A percentile compares a stretch with the other conserved stretches of the same genome.
Conservation (phyloP, 441 rosid species). For the Euphorbia celastroides region DNA sequence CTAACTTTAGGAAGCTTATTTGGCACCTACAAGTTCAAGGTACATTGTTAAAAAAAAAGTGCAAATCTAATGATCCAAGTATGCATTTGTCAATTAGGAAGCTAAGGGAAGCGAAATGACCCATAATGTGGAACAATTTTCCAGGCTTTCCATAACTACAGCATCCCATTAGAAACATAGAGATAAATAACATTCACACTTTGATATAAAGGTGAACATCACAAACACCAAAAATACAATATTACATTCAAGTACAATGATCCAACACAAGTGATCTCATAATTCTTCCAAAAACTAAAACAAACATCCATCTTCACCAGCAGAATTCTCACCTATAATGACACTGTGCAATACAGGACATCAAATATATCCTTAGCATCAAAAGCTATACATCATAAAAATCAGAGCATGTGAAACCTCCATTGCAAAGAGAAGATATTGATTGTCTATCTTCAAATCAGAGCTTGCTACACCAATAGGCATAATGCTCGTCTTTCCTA, state of each 20-base stretch:
- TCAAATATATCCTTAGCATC: neutral
- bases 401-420: neutral
- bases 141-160: too few species aligned
- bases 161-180: too few species aligned
- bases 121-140: too few species aligned
- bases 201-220: too few species aligned
- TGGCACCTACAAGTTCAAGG: too few species aligned
- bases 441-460: conserved; percentile 20
- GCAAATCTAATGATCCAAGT: too few species aligned
- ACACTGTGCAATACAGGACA: conserved; percentile 5
- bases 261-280: neutral
- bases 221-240: neutral
- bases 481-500: conserved; percentile 83
- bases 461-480: conserved; percentile 73
- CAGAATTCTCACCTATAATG: neutral
- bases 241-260: conserved; percentile 6
- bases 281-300: neutral
- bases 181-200: too few species aligned
- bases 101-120: too few species aligned
- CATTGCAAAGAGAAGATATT: conserved; percentile 6
- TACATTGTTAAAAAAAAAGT: too few species aligned
- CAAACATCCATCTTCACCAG: neutral
- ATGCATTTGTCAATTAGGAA: too few species aligned
- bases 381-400: conserved; percentile 7
- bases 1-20: too few species aligned